A percentile compares a stretch with the other conserved stretches of the same genome.
phyloP scores from a whole-genome alignment of 768 basidiomycete genomes.

The Tremella yokohamensis region DNA sequence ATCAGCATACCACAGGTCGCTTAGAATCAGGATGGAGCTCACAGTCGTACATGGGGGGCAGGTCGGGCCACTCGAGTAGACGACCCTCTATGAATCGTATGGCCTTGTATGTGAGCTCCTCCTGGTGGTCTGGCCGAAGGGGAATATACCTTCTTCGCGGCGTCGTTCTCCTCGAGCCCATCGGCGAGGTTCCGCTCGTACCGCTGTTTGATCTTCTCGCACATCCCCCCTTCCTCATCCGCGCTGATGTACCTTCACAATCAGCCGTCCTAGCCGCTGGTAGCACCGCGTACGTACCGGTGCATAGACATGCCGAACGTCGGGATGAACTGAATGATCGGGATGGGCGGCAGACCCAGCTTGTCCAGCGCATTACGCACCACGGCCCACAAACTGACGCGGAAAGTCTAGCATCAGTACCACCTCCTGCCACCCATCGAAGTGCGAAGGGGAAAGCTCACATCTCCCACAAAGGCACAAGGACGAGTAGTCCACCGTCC shows the following conservation, averaged over 20 bases:
- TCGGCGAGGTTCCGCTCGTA: not conserved
- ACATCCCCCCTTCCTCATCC: constrained; percentile 2
- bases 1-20: not conserved
- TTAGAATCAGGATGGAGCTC: not conserved
- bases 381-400: too few relatives aligned
- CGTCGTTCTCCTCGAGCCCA: not conserved
- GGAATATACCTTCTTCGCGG: not conserved
- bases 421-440: too few relatives aligned
- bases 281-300: too few relatives aligned
- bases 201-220: constrained; percentile 1
- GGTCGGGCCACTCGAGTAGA: constrained; percentile 5
- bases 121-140: not conserved
- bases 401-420: too few relatives aligned
- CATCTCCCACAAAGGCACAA: not conserved
- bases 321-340: too few relatives aligned
- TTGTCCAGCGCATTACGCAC: too few relatives aligned
- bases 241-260: not conserved
- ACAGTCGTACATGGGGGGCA: constrained; percentile 21
- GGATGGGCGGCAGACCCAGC: too few relatives aligned
- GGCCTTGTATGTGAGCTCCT: not conserved
- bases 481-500: not conserved
- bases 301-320: too few relatives aligned
- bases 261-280: too few relatives aligned
- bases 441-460: not conserved
- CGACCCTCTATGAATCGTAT: not conserved